Evolutionary conservation across 2,329 filamentous ascomycete species (phyloP).

Genomic region (Diaporthe batatas): DNA sequence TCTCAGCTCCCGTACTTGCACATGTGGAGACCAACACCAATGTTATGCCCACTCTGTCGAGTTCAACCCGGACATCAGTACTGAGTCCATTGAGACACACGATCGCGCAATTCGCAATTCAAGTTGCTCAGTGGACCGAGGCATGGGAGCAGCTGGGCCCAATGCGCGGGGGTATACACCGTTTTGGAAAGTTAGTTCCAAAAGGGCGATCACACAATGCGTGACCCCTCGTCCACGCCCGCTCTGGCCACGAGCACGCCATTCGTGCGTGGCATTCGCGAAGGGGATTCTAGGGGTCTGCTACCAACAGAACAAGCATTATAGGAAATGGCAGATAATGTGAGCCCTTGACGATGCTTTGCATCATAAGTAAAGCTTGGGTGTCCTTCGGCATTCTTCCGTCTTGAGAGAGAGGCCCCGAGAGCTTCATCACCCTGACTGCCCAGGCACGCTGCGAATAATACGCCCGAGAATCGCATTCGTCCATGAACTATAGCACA

Average conservation of each 20-base stretch:
- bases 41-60: neutral
- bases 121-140: neutral
- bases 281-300: neutral
- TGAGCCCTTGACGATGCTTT: neutral
- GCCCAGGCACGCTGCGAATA: neutral
- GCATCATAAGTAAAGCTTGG: neutral
- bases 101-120: conserved; percentile 15
- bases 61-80: neutral
- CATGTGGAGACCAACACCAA: neutral
- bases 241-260: conserved; percentile 29
- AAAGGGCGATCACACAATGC: conserved; percentile 26
- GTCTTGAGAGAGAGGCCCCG: neutral
- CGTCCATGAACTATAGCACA: conserved; percentile 10
- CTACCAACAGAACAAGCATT: conserved; percentile 3
- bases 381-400: neutral
- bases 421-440: neutral
- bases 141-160: conserved; percentile 7
- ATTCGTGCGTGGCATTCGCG: conserved; percentile 25
- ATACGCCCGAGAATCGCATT: neutral
- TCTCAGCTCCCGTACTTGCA: neutral
- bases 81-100: neutral
- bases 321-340: neutral
- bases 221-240: conserved; percentile 21
- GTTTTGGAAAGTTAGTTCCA: conserved; percentile 5
- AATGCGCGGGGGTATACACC: conserved; percentile 22